Conservation (phyloP, 768 basidiomycete genomes). For the Jaapia argillacea region DNA sequence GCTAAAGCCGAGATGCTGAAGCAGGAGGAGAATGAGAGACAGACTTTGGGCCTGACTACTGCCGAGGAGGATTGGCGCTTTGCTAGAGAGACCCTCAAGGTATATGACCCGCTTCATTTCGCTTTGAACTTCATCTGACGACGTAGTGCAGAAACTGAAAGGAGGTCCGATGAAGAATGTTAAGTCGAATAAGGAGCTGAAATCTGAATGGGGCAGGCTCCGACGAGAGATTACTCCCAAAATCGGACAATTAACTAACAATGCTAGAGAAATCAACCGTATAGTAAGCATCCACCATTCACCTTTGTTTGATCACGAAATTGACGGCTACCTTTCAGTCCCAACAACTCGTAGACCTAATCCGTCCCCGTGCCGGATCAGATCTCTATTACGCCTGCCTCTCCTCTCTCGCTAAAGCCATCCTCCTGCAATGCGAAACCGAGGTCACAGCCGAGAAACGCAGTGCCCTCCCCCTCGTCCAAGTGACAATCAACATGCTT, state of each 20-base stretch:
- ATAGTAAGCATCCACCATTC: slow-evolving; percentile 40
- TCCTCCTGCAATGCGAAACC: slow-evolving; percentile 87
- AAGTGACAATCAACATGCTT: slow-evolving; percentile 64
- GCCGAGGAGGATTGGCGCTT: slow-evolving; percentile 57
- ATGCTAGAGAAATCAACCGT: slow-evolving; percentile 43
- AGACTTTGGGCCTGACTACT: slow-evolving; percentile 39
- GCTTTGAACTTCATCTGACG: slow-evolving; percentile 7
- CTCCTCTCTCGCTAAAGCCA: slow-evolving; percentile 81
- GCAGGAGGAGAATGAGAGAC: slow-evolving; percentile 28
- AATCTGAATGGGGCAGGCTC: slow-evolving; percentile 52
- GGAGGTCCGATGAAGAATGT: slow-evolving; percentile 50
- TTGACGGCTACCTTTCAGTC: too few species aligned
- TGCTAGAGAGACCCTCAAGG: slow-evolving; percentile 45
- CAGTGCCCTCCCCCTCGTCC: slow-evolving; percentile 75
- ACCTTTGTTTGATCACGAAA: slow-evolving; percentile 8
- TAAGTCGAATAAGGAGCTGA: slow-evolving; percentile 44
- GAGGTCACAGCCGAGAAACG: slow-evolving; percentile 87
- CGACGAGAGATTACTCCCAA: slow-evolving; percentile 80
- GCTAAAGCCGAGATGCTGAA: slow-evolving; percentile 26
- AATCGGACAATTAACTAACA: slow-evolving; percentile 80
- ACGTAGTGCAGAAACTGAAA: slow-evolving; percentile 45
- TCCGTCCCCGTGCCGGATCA: slow-evolving; percentile 21
- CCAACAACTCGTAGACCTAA: slow-evolving; percentile 30
- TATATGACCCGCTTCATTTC: slow-evolving; percentile 17
- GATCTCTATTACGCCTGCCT: slow-evolving; percentile 66